These are phyloP conservation scores for Nidularia sp. DNA, from an alignment of 768 basidiomycete genomes.

Conservation along the genomic window DNA sequence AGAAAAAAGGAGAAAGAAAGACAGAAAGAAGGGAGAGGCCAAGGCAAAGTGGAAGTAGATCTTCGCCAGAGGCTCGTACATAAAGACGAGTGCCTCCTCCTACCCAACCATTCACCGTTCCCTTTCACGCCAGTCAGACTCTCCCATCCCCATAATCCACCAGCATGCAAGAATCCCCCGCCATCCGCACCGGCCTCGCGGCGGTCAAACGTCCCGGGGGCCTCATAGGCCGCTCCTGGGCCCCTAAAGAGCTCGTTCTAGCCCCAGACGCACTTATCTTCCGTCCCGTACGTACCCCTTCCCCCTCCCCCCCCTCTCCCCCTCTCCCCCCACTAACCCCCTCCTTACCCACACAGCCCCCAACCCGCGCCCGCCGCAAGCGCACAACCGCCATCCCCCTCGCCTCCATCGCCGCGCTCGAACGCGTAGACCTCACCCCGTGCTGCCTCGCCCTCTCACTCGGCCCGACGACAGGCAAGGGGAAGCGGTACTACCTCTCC, in stretches of 20 bases:
- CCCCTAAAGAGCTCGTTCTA: slow-evolving; percentile 16
- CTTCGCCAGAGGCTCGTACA: neutral
- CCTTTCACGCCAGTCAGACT: neutral
- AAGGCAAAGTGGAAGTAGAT: too few species aligned
- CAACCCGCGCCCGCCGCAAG: slow-evolving; percentile 2
- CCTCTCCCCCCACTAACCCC: slow-evolving; percentile 6
- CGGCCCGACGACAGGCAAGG: slow-evolving; percentile 5
- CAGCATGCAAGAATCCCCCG: slow-evolving; percentile 1
- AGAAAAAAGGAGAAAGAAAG: too few species aligned
- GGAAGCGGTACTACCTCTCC: slow-evolving; percentile 27
- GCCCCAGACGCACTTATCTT: slow-evolving; percentile 15
- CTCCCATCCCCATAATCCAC: neutral
- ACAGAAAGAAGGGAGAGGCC: too few species aligned
- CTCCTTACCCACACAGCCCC: slow-evolving; percentile 13
- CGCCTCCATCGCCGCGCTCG: slow-evolving; percentile 29
- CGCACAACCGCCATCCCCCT: slow-evolving; percentile 23
- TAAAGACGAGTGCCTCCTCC: neutral
- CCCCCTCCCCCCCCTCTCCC: neutral
- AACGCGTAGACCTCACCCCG: slow-evolving; percentile 32
- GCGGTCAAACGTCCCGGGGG: slow-evolving; percentile 14
- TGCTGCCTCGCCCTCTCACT: slow-evolving; percentile 24
- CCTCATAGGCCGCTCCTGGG: slow-evolving; percentile 16
- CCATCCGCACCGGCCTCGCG: slow-evolving; percentile 14
- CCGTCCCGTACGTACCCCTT: slow-evolving; percentile 12
- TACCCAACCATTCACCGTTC: neutral